These are phyloP conservation scores for Venturia oleaginea DNA, from an alignment of 2,329 filamentous ascomycete species.

Conservation along the genomic window DNA sequence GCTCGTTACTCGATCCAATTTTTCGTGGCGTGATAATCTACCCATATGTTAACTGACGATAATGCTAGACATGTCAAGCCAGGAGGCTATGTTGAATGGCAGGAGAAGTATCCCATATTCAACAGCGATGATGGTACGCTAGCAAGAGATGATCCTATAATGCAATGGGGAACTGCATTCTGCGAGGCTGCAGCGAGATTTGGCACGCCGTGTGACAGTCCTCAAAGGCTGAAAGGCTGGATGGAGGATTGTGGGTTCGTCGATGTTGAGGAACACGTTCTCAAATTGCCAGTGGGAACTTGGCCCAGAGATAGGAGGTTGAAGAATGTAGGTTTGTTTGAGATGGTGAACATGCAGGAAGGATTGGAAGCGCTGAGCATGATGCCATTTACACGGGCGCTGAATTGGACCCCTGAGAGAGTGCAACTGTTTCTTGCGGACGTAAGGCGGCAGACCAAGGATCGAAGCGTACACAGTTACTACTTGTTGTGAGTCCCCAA, in stretches of 20 bases:
- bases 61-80: conserved; percentile 25
- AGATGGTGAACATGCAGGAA: conserved; percentile 19
- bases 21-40: neutral
- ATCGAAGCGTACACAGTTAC: conserved; percentile 21
- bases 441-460: conserved; percentile 18
- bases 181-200: conserved; percentile 15
- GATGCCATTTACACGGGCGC: conserved; percentile 19
- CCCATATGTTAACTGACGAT: neutral
- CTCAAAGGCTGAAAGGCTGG: conserved; percentile 28
- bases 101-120: conserved; percentile 37
- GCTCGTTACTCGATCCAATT: neutral
- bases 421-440: conserved; percentile 20
- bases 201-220: conserved; percentile 18
- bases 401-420: conserved; percentile 22
- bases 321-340: conserved; percentile 20
- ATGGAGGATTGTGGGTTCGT: conserved; percentile 26
- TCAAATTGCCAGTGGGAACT: conserved; percentile 18
- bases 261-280: conserved; percentile 18
- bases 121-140: conserved; percentile 30
- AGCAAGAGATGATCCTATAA: conserved; percentile 22
- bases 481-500: conserved; percentile 6
- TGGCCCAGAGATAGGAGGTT: conserved; percentile 20
- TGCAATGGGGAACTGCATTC: conserved; percentile 8
- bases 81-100: conserved; percentile 43
- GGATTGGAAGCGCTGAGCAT: conserved; percentile 23